Percentiles rank a stretch among this genome's conserved stretches.
phyloP scores from a whole-genome alignment of 192 early-diverging fungal species.

The Mortierella alpina region DNA sequence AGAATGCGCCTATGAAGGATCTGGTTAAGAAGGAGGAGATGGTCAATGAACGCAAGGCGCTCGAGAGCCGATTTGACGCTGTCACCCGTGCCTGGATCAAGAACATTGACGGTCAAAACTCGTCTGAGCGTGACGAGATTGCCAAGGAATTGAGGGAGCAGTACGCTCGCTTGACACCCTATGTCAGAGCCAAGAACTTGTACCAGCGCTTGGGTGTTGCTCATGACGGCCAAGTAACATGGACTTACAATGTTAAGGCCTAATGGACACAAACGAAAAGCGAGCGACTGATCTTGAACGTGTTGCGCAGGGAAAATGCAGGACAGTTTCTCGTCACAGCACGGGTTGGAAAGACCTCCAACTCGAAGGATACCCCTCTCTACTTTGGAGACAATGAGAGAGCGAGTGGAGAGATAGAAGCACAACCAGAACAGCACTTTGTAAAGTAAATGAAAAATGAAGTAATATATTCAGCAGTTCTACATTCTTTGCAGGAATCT shows the following conservation, averaged over 20 bases:
- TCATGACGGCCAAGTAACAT: constrained; percentile 43
- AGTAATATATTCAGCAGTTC: background rate
- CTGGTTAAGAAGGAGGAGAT: constrained; percentile 42
- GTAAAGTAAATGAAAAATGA: constrained; percentile 11
- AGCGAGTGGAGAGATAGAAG: background rate
- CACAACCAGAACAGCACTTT: background rate
- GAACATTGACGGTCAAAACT: constrained; percentile 54
- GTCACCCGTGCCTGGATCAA: constrained; percentile 63
- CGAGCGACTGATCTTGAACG: constrained; percentile 8
- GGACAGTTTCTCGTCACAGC: too few relatives aligned
- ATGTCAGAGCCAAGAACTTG: constrained; percentile 58
- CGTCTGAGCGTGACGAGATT: constrained; percentile 49
- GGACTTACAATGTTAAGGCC: constrained; percentile 53
- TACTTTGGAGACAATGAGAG: background rate
- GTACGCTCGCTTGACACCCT: constrained; percentile 60
- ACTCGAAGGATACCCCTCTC: constrained; percentile 11
- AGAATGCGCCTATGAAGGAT: constrained; percentile 60
- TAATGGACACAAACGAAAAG: background rate
- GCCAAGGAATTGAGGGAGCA: constrained; percentile 58
- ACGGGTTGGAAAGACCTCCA: too few relatives aligned
- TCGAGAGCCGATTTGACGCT: constrained; percentile 59
- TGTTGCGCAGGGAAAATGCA: too few relatives aligned
- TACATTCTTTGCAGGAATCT: background rate
- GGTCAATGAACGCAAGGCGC: constrained; percentile 30
- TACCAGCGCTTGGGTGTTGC: constrained; percentile 57